A percentile compares a stretch with the other conserved stretches of the same genome.
Conservation (phyloP, 2,329 filamentous ascomycete species). For the Colletotrichum incanum region DNA sequence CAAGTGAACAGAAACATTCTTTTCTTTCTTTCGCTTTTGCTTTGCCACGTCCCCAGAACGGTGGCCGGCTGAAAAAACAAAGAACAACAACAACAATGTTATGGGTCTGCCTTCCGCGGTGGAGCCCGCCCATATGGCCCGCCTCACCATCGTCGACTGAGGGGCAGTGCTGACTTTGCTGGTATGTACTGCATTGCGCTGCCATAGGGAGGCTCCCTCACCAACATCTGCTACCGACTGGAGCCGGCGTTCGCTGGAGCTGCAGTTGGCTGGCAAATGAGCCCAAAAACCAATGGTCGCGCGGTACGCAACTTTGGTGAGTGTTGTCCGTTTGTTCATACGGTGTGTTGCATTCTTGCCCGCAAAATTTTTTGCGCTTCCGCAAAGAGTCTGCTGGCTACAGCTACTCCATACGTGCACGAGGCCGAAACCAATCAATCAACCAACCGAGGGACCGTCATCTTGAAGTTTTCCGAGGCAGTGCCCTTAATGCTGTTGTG, state of each 20-base stretch:
- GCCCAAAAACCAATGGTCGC: neutral
- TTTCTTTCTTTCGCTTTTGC: neutral
- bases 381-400: slow-evolving; percentile 20
- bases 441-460: neutral
- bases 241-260: neutral
- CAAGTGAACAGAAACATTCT: neutral
- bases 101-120: slow-evolving; percentile 13
- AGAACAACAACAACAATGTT: neutral
- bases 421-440: slow-evolving; percentile 6
- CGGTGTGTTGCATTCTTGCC: slow-evolving; percentile 14
- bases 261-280: neutral
- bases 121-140: slow-evolving; percentile 6
- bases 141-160: neutral
- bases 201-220: neutral
- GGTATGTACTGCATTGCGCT: neutral
- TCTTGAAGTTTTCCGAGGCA: neutral
- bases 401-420: slow-evolving; percentile 7
- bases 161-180: slow-evolving; percentile 27
- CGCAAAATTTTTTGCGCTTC: slow-evolving; percentile 34
- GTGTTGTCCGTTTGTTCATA: neutral
- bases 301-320: neutral
- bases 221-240: neutral
- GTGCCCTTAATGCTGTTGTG: neutral
- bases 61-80: neutral
- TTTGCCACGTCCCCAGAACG: neutral